Base-by-base conservation (phyloP, 768 basidiomycete species). In the Auriculariales sp. region DNA sequence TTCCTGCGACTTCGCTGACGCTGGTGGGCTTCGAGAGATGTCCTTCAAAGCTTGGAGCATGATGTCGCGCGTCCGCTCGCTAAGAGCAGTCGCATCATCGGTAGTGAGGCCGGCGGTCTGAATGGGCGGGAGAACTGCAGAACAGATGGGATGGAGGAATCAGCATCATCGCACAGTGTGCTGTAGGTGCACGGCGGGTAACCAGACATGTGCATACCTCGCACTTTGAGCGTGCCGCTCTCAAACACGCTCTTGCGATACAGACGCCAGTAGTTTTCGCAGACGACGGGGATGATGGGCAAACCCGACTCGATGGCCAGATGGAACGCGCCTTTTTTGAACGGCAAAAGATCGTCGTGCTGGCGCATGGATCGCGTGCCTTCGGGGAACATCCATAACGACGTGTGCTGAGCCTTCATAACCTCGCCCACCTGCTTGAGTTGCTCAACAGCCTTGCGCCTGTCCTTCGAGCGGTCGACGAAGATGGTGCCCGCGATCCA, bases 271-370 rank as follows among this genome's bases (percentile, higher is more conserved):
- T 98, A 99, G 64, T 97, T 97, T 69, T 98, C 91, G 47, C 80
- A 79, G 2, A 98, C 82, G 47, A 99, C 75, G 4, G 95, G 94
- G 28, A 88, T 75, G 58, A 99, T 82, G 4, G 95, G 94, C 42
- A 98, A 74, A 28, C 84, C 79, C 11, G 89, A 81, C 65, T 92
- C 82, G 24, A 98, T 74, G 27, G 95, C 95, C 46, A 97, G 75
- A 62, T 98, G 92, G 72, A 98, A 98, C 3, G 91, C 93, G 33
- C 95, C 95, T 65, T 97, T 99, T 73, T 99, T 99, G 71, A 99
- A 82, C 2, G 89, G 83, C 4, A 86, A 71, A 61, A 99, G 66
- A 28, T 76, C 73, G 6, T 83, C 74, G 28, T 71, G 66, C 53
- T 80, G 70, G 19, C 73, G 72, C 51, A 75, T 75, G 36, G 88